These are phyloP conservation scores for Phyllostachys edulis DNA, from an alignment of 176 grass and related monocot genomes.

Conservation along the genomic window DNA sequence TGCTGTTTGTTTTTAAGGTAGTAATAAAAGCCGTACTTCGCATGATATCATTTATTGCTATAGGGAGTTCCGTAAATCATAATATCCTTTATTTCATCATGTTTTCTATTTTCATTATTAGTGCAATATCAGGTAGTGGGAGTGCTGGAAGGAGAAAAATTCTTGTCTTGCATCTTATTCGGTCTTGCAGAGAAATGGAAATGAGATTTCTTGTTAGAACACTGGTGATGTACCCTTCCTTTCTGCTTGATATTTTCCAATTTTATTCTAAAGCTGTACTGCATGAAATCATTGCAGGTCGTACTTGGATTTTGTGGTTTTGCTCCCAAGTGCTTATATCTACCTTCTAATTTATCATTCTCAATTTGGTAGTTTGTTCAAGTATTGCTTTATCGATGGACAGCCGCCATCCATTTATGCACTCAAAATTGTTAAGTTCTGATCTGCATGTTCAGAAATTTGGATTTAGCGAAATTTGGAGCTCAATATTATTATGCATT, in stretches of 20 bases:
- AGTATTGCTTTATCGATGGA: slow-evolving; percentile 14
- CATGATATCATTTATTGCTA: slow-evolving; percentile 10
- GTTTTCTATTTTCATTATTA: slow-evolving; percentile 43
- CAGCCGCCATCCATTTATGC: background rate
- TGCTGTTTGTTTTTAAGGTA: background rate
- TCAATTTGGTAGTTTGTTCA: background rate
- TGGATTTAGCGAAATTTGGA: background rate
- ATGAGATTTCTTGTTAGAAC: slow-evolving; percentile 96
- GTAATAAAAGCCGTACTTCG: background rate
- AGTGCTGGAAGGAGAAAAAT: slow-evolving; percentile 78
- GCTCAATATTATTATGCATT: slow-evolving; percentile 19
- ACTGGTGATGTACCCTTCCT: slow-evolving; percentile 55
- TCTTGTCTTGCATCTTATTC: slow-evolving; percentile 81
- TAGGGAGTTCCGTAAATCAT: background rate
- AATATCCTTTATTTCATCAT: slow-evolving; percentile 8
- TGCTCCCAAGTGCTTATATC: slow-evolving; percentile 16
- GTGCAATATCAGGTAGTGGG: slow-evolving; percentile 75
- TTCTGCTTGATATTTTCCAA: slow-evolving; percentile 23
- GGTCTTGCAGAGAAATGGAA: slow-evolving; percentile 97
- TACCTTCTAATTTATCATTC: slow-evolving; percentile 26
- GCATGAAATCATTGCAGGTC: background rate
- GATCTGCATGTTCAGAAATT: background rate
- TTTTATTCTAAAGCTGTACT: slow-evolving; percentile 16
- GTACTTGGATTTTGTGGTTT: slow-evolving; percentile 38
- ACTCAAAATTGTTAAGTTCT: slow-evolving; percentile 2